Evolutionary conservation across 225 moss, liverwort and hornwort species (phyloP), one percentile per base, ranked within the genome.

Genomic region (Neckera pumila): DNA sequence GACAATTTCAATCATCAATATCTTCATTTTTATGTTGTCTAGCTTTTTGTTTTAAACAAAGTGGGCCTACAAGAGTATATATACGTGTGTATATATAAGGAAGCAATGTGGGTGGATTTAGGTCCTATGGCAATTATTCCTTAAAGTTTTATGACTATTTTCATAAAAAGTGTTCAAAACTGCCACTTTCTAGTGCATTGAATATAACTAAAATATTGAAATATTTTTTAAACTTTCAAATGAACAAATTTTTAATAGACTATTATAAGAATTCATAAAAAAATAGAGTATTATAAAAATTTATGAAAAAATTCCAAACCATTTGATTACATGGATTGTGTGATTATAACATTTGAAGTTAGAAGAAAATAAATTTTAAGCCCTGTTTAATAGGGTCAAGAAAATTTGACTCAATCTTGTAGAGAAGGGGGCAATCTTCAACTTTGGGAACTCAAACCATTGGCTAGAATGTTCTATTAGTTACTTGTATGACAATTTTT

Each of bases 221-320:
- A 14, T 1, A 2, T 14, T 70, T 38, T 70, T 14, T 0, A 8
- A 70, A 40, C 40, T 23, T 69, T 40, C 40, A 40, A 26, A 2
- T 2, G 0, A 15, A 42, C 1, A 14, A 71, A 15, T 26, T 71
- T 42, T 5, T 26, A 26, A 14, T 26, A 70, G 42, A 15, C 26
- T 42, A 42, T 1, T 42, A 15, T 15, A 71, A 8, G 1, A 40
- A 70, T 25, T 70, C 2, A 0, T 40, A 5, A 8, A n/a, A n/a
- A n/a, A 26, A 14, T 26, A 70, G 42, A 15, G 14, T 42, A 42
- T 1, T 42, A 15, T 15, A 71, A 8, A 0, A 40, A 70, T 25
- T 70, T 1, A 0, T 40, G 8, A 8, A n/a, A 22, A 38, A 4
- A 4, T 3, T 70, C 8, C 0, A 14, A 3, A 70, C 5, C 1